phyloP scores from a whole-genome alignment of 1,284 basidiomycete genomes.

The Sporisorium graminicola region DNA sequence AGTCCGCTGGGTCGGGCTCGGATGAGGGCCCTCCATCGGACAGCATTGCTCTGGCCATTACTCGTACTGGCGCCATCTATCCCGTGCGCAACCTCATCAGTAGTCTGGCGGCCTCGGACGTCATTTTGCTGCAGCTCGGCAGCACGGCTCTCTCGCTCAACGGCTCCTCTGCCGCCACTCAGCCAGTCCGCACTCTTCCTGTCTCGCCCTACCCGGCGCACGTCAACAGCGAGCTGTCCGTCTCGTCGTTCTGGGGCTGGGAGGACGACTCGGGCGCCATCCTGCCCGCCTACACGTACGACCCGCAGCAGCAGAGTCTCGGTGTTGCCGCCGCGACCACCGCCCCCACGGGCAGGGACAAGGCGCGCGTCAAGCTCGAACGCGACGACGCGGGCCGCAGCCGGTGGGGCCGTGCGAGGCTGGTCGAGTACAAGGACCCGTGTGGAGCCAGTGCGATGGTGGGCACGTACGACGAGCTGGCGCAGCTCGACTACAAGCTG shows the following conservation, averaged over 20 bases:
- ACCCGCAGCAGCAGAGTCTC: conserved; percentile 21
- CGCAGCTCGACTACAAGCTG: conserved; percentile 72
- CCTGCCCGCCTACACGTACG: conserved; percentile 46
- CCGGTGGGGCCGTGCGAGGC: conserved; percentile 62
- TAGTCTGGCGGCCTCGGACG: conserved; percentile 76
- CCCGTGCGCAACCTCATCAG: conserved; percentile 75
- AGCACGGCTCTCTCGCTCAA: conserved; percentile 47
- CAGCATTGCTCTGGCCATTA: conserved; percentile 69
- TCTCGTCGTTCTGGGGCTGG: conserved; percentile 75
- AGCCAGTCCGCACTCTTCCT: conserved; percentile 73
- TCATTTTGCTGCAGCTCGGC: conserved; percentile 70
- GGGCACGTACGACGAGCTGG: conserved; percentile 79
- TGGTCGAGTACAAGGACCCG: conserved; percentile 65
- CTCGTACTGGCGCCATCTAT: conserved; percentile 70
- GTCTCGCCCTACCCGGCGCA: conserved; percentile 79
- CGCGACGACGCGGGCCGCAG: conserved; percentile 53
- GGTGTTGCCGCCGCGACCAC: conserved; percentile 4
- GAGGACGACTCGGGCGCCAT: conserved; percentile 59
- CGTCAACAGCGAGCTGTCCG: conserved; percentile 73
- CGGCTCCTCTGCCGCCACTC: not conserved
- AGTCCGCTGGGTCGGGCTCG: not conserved
- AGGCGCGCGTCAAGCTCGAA: conserved; percentile 48
- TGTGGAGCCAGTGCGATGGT: conserved; percentile 58
- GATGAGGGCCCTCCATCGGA: conserved; percentile 9
- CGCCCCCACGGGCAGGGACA: conserved; percentile 43